Conservation (phyloP, 176 grass and related monocot species). For the Saccharum spontaneum region DNA sequence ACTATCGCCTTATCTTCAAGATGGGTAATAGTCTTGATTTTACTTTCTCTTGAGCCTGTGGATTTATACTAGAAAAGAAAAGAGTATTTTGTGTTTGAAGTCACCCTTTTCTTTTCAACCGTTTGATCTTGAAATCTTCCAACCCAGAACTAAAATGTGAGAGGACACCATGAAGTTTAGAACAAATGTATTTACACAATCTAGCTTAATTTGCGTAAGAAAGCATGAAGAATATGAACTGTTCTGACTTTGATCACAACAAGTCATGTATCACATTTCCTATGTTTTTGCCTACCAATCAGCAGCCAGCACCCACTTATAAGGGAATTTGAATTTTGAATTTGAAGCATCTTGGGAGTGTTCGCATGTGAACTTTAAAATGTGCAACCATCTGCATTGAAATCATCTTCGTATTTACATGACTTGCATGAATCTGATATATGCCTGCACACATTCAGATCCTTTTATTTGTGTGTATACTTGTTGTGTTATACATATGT, state of each 20-base stretch:
- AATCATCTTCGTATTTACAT: background rate
- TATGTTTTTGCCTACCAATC: background rate
- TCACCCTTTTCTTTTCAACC: background rate
- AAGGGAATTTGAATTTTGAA: background rate
- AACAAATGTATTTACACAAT: background rate
- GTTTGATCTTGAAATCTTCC: background rate
- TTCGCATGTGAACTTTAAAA: background rate
- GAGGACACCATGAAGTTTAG: background rate
- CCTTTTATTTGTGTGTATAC: background rate
- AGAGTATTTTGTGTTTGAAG: background rate
- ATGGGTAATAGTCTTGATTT: background rate
- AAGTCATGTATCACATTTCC: background rate
- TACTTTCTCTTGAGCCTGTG: background rate
- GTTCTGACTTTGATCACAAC: background rate
- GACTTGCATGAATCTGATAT: background rate
- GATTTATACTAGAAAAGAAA: background rate
- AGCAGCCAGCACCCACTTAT: background rate
- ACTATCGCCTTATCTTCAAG: background rate
- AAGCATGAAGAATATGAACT: background rate
- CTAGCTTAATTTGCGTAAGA: background rate
- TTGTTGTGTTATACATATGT: background rate
- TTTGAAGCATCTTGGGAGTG: background rate
- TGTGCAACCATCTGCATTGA: background rate
- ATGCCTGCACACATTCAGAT: background rate
- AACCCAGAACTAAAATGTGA: background rate